phyloP scores from a whole-genome alignment of 225 moss, liverwort and hornwort species.

The Climacium dendroides region DNA sequence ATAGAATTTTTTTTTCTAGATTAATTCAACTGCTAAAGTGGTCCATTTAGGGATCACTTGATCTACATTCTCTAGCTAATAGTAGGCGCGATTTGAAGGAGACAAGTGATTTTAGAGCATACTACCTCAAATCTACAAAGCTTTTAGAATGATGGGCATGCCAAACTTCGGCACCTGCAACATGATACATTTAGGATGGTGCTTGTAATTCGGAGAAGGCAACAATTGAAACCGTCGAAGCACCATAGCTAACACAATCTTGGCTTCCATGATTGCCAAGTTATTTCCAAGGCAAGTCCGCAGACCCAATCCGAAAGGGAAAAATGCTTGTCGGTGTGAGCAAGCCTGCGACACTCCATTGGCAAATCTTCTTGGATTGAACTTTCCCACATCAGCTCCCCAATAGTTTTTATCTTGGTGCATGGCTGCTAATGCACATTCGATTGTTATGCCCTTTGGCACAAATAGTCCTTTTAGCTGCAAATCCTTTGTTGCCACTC shows the following conservation, averaged over 20 bases:
- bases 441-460: not conserved
- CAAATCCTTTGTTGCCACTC: not conserved
- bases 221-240: not conserved
- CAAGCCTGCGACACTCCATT: not conserved
- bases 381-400: not conserved
- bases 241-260: not conserved
- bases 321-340: not conserved
- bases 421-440: not conserved
- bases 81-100: too few species aligned
- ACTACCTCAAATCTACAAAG: too few species aligned
- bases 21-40: too few species aligned
- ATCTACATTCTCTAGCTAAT: too few species aligned
- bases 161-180: fast-evolving
- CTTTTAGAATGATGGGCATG: not conserved
- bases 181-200: fast-evolving
- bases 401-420: not conserved
- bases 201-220: too few species aligned
- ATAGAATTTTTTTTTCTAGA: too few species aligned
- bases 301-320: not conserved
- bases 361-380: not conserved
- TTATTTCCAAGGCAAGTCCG: not conserved
- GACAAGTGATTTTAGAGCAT: too few species aligned
- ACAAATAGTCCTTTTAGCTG: not conserved
- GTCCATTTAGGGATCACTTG: too few species aligned
- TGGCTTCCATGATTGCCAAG: too few species aligned